Evolutionary conservation across 2,329 filamentous ascomycete genomes (phyloP), one percentile per base, ranked within the genome.

Genomic region (Fonsecaea pugnacius): DNA sequence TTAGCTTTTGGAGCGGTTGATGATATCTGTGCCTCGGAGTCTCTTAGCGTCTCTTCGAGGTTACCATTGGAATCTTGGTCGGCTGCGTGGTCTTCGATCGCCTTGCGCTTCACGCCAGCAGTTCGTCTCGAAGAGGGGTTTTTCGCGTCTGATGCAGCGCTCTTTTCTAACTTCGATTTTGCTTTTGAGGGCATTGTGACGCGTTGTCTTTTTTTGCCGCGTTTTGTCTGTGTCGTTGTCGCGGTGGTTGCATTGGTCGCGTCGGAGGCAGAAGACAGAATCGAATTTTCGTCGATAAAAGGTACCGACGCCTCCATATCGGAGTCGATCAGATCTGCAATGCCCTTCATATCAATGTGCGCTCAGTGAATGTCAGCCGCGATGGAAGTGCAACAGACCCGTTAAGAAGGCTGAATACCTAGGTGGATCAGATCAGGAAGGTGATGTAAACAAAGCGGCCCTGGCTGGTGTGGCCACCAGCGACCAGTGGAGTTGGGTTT

Each of bases 251-350:
- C 67, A 36, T 62, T 36, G 16, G 60, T 65, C 50, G 67, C 58
- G 57, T 70, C 65, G 1, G 64, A 65, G 16, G 64, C 67, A 18
- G 66, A 68, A 10, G 71, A 71, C 32, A 71, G 67, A 36, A 70
- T 69, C 30, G 73, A 73, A 62, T 73, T 71, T 58, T 74, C 73
- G 40, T 71, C 71, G 61, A 72, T 71, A n/a, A 75, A 66, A 66
- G 75, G 71, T 64, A 73, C 72, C 7, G 75, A 68, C 59, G 79
- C 77, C 38, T 81, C 78, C 66, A 75, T 75, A 43, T 84, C 82
- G 14, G 80, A 82, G 54, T 80, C 80, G 9, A 82, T 70, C 24
- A 83, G 69, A 9, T 76, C 78, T 36, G 81, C 81, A 16, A 84
- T 70, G 67, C 60, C 78, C 79, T 36, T 68, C 70, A 71, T 71